Percentiles rank a stretch among this genome's conserved stretches.
Conservation (phyloP, 148 eudicot species). For the Persicaria tinctoria region DNA sequence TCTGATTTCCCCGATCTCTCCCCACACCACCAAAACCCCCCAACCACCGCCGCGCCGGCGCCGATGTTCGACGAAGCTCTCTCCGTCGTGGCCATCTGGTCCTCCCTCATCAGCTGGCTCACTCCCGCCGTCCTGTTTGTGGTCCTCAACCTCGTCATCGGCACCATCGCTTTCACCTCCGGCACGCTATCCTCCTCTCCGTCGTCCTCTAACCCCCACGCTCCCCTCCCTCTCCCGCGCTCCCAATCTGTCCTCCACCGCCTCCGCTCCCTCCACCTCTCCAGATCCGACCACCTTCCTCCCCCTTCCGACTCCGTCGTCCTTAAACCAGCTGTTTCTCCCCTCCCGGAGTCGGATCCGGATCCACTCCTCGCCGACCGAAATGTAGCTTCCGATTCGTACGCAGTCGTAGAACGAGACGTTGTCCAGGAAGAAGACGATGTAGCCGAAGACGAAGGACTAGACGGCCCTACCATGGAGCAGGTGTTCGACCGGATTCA, state of each 20-base stretch:
- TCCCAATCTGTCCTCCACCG: slow-evolving; percentile 62
- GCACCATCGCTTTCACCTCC: slow-evolving; percentile 61
- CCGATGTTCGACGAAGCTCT: slow-evolving; percentile 57
- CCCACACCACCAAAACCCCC: not conserved
- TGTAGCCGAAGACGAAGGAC: slow-evolving; percentile 16
- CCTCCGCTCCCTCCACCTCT: slow-evolving; percentile 55
- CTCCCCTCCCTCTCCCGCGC: slow-evolving; percentile 19
- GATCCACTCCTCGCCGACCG: not conserved
- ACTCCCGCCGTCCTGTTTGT: slow-evolving; percentile 72
- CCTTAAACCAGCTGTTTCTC: not conserved
- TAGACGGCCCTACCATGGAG: slow-evolving; percentile 35
- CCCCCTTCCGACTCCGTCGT: not conserved
- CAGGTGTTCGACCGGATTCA: slow-evolving; percentile 51
- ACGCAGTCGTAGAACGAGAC: not conserved
- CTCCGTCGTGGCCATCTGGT: slow-evolving; percentile 49
- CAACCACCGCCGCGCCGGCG: not conserved
- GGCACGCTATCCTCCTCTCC: slow-evolving; percentile 15
- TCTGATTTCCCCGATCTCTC: no score
- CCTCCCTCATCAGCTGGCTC: slow-evolving; percentile 68
- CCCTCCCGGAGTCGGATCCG: slow-evolving; percentile 9
- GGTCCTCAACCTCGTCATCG: slow-evolving; percentile 68
- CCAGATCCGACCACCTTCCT: slow-evolving; percentile 23
- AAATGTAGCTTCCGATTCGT: slow-evolving; percentile 5
- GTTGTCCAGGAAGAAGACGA: not conserved
- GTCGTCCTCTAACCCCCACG: slow-evolving; percentile 10